Evolutionary conservation across 192 early-diverging fungal genomes (phyloP), one percentile per base, ranked within the genome.

Genomic region (Coemansia javaensis): DNA sequence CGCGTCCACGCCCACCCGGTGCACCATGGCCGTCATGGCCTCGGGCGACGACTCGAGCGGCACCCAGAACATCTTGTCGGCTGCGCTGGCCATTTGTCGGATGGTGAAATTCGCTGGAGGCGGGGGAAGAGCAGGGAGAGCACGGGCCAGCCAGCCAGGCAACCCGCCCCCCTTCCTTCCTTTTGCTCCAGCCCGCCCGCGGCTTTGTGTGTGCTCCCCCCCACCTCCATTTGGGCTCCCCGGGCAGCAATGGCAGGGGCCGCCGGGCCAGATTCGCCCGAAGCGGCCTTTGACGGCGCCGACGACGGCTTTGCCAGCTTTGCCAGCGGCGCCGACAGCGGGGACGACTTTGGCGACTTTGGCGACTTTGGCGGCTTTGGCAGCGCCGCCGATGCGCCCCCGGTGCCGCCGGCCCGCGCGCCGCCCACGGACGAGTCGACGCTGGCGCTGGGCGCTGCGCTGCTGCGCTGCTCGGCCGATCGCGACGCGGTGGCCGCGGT

Each of bases 31-130:
- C 46, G 32, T 53, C 62, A 77, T 69, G 58, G 89, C 88, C 23
- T 90, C 83, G 31, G 92, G 92, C 46, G 90, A 90, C 2, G 90
- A 86, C 72, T 95, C 92, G 31, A 95, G 82, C 6, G 92, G 90
- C 11, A 91, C 48, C 92, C 92, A 95, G 47, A 64, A 63, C 5
- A 78, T 43, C 49, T 68, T 77, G 23, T 54, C 53, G 43, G 73
- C 72, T 10, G 40, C 15, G 42, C 30, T 31, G 18, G 41, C 41
- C 41, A 41, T 41, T 41, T n/a, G n/a, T n/a, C n/a, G n/a, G n/a
- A n/a, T n/a, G n/a, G n/a, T 18, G 11, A 40, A 40, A 36, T 24
- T 37, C 3, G 40, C 34, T 33, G 1, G 5, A 2, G 12, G 21
- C n/a, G n/a, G n/a, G n/a, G n/a, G n/a, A n/a, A n/a, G n/a, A n/a